Evolutionary conservation across 305 asterid genomes (phyloP).

Genomic region (Solanum chacoense): DNA sequence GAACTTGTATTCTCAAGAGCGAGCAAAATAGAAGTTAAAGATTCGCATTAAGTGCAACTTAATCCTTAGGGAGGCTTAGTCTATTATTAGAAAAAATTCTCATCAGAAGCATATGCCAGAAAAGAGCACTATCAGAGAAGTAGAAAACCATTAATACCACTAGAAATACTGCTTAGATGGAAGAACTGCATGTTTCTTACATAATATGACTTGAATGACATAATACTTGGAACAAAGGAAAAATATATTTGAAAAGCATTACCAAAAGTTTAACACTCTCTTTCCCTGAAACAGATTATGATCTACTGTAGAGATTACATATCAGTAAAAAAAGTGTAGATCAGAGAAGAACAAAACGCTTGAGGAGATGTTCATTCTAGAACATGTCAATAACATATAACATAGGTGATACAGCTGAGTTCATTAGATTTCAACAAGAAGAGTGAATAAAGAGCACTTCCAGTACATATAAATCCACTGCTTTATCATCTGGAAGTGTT

Average conservation of each 20-base stretch:
- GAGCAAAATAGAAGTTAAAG: not conserved
- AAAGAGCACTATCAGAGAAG: not conserved
- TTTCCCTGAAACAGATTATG: not conserved
- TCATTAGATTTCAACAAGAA: constrained; percentile 83
- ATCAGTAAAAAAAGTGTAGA: not conserved
- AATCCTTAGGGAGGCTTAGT: not conserved
- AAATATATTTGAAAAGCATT: not conserved
- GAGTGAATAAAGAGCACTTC: constrained; percentile 93
- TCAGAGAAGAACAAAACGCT: not conserved
- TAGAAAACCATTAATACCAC: not conserved
- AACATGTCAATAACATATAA: not conserved
- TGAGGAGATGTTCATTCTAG: not conserved
- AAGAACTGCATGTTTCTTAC: not conserved
- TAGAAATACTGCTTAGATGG: not conserved
- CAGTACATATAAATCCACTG: constrained; percentile 78
- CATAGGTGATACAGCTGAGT: not conserved
- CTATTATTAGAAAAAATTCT: not conserved
- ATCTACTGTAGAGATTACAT: not conserved
- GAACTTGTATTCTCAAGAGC: not conserved
- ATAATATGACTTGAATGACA: not conserved
- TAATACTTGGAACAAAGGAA: not conserved
- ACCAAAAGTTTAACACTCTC: not conserved
- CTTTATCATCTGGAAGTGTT: constrained; percentile 82
- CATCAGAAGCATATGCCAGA: not conserved
- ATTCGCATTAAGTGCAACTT: not conserved